Evolutionary conservation across 768 basidiomycete species (phyloP), one percentile per base, ranked within the genome.

Genomic region (Suillus lakei): DNA sequence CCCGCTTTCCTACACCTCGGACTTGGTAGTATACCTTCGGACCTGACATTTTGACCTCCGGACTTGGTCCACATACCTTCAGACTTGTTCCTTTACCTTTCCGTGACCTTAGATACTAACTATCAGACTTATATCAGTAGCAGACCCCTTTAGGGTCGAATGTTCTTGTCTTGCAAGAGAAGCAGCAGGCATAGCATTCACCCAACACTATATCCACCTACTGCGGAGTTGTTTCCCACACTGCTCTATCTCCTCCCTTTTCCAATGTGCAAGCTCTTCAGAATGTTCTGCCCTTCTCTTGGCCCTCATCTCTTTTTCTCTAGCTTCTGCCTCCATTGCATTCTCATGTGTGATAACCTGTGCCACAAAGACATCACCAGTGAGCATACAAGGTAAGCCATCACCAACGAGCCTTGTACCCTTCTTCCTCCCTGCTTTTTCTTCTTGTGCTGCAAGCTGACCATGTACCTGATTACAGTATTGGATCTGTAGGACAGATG

Each of bases 291-390:
- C 64, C 26, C 56, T 39, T 32, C 59, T 51, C 28, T 36, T 68
- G n/a, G 41, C n/a, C 26, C 38, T 51, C 15, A 28, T 38, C 50
- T 55, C 28, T 51, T 64, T 50, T 38, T 56, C 30, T 56, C 30
- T 46, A 39, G 64, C 61, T 38, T 64, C 59, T 53, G 44, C 51
- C 53, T 64, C 26, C 58, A 61, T 43, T 38, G 21, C 41, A 5
- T 59, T 36, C 26, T 60, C 60, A 38, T 70, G 65, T 21, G 66
- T 62, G 26, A 59, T 48, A 10, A 65, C 64, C n/a, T 38, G 28
- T 46, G 65, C n/a, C 46, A 60, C 60, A 43, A 74, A 70, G 6
- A 63, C 68, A 51, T 70, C 66, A 44, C 67, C 67, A 26, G 32
- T 6, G 10, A 61, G 30, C 55, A n/a, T n/a, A n/a, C n/a, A n/a